Conservation (phyloP, 2,329 filamentous ascomycete genomes). For the Fusarium buharicum region DNA sequence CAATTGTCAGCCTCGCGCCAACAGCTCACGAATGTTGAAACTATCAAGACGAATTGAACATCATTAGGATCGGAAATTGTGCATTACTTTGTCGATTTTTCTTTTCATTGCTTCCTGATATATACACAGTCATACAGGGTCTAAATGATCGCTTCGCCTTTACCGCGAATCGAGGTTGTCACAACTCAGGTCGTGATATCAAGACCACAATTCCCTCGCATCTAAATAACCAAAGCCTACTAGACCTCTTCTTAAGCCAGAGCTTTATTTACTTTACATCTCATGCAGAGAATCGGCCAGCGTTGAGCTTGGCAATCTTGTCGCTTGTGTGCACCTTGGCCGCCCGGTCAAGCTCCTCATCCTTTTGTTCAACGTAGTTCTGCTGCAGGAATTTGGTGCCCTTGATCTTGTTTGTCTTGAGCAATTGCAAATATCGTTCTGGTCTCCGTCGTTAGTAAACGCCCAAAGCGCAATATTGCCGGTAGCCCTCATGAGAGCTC, state of each 20-base stretch:
- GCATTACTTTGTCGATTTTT: constrained; percentile 25
- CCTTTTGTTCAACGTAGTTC: constrained; percentile 73
- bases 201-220: constrained; percentile 36
- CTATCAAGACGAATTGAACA: constrained; percentile 5
- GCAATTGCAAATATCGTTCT: constrained; percentile 83
- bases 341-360: constrained; percentile 52
- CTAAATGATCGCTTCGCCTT: constrained; percentile 37
- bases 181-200: constrained; percentile 34
- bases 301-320: constrained; percentile 54
- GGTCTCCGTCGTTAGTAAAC: constrained; percentile 31
- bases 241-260: constrained; percentile 14
- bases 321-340: constrained; percentile 55
- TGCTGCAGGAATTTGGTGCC: constrained; percentile 84
- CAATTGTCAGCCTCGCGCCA: constrained; percentile 46
- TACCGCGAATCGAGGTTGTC: constrained; percentile 32
- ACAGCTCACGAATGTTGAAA: constrained; percentile 10
- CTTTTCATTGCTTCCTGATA: constrained; percentile 47
- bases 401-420: constrained; percentile 80
- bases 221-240: constrained; percentile 32
- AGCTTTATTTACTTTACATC: not conserved
- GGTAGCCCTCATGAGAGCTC: constrained; percentile 7
- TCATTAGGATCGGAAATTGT: constrained; percentile 1
- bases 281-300: constrained; percentile 49
- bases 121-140: constrained; percentile 51
- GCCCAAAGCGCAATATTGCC: constrained; percentile 1